Conservation (phyloP, 257 asterid genomes). For the Rubia yunnanensis region DNA sequence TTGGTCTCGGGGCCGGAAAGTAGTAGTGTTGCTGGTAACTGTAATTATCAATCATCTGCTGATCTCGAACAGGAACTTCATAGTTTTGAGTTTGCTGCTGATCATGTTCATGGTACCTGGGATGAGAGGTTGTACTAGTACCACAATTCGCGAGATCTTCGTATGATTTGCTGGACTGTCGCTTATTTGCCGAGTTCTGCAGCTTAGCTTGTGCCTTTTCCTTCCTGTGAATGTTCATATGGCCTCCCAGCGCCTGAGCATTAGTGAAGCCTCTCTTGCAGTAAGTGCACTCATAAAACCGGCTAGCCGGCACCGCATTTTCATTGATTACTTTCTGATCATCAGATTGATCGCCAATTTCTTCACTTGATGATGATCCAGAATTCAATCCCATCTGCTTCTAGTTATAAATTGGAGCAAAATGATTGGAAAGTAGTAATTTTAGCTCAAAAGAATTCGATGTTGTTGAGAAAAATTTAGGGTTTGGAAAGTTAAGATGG, state of each 20-base stretch:
- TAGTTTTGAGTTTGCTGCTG: constrained; percentile 5
- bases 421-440: neutral
- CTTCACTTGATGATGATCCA: constrained; percentile 10
- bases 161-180: constrained; percentile 3
- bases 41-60: neutral
- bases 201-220: constrained; percentile 19
- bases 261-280: constrained; percentile 34
- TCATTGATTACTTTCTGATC: constrained; percentile 4
- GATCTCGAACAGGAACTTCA: constrained; percentile 1
- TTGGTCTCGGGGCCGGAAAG: constrained; percentile 16
- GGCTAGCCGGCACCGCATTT: constrained; percentile 1
- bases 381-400: constrained; percentile 7
- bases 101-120: neutral
- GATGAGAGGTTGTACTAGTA: neutral
- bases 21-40: constrained; percentile 12
- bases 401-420: neutral
- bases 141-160: constrained; percentile 1
- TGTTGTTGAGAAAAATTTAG: neutral
- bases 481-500: neutral
- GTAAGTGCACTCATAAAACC: constrained; percentile 23
- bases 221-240: constrained; percentile 30
- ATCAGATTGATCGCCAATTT: constrained; percentile 1
- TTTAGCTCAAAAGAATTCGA: too few relatives aligned
- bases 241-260: constrained; percentile 36
- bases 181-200: neutral